A percentile compares a stretch with the other conserved stretches of the same genome.
These are phyloP conservation scores for Penicillium sp. DNA, from an alignment of 2,329 filamentous ascomycete species.

Conservation along the genomic window DNA sequence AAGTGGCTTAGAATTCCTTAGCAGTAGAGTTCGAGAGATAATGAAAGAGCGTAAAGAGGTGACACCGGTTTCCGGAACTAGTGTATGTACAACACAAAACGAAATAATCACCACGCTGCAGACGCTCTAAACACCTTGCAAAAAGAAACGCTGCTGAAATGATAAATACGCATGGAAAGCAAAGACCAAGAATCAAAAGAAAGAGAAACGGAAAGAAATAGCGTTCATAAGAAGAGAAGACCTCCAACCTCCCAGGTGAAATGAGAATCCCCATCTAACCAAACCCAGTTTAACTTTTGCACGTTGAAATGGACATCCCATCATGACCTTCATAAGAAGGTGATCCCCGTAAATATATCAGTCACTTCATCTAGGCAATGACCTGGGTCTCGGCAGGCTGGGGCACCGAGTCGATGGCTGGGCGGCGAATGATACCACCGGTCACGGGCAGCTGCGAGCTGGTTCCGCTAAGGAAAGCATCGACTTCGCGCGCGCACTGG, in stretches of 20 bases:
- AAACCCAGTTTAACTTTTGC: constrained; percentile 12
- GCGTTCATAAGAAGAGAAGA: neutral
- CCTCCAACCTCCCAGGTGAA: neutral
- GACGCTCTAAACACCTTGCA: constrained; percentile 23
- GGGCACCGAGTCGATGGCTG: constrained; percentile 52
- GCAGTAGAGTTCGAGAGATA: too few species aligned
- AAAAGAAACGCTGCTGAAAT: constrained; percentile 14
- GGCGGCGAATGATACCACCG: constrained; percentile 85
- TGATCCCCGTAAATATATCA: neutral
- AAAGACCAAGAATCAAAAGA: constrained; percentile 1
- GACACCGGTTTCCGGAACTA: too few species aligned
- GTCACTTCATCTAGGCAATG: constrained; percentile 26
- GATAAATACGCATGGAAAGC: constrained; percentile 4
- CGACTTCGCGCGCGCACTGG: constrained; percentile 87
- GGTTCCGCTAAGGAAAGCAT: constrained; percentile 75
- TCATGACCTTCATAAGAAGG: constrained; percentile 13
- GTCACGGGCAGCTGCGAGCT: constrained; percentile 80
- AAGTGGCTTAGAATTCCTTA: too few species aligned
- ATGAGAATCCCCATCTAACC: constrained; percentile 6
- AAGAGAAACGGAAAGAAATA: neutral
- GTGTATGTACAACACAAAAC: constrained; percentile 7
- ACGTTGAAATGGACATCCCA: neutral
- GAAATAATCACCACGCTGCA: constrained; percentile 14
- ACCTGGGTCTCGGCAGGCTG: constrained; percentile 27
- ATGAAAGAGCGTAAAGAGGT: too few species aligned